Percentiles rank a stretch among this genome's conserved stretches.
Evolutionary conservation across 2,329 filamentous ascomycete genomes (phyloP).

Genomic region (Arthrobotrys pseudoclavata): DNA sequence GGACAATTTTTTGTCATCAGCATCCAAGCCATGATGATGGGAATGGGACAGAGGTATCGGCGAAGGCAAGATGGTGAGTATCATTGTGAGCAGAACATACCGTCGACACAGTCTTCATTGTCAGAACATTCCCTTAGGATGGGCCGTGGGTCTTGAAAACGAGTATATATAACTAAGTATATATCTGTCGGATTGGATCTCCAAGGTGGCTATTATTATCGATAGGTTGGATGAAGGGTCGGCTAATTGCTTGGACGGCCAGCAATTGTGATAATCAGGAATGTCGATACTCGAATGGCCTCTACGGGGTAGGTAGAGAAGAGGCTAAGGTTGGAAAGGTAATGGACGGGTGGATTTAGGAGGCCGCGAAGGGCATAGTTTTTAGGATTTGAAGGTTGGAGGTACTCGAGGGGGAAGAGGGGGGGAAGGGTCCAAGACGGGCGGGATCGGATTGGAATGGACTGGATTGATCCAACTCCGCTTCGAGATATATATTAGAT

Average conservation of each 20-base stretch:
- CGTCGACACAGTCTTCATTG: conserved; percentile 64
- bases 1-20: conserved; percentile 52
- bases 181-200: conserved; percentile 29
- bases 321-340: conserved; percentile 32
- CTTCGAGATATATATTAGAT: conserved; percentile 34
- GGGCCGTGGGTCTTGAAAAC: conserved; percentile 40
- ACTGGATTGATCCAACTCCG: conserved; percentile 12
- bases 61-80: conserved; percentile 51
- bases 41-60: background rate
- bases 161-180: conserved; percentile 41
- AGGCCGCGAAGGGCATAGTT: conserved; percentile 55
- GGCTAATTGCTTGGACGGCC: conserved; percentile 49
- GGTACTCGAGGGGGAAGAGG: conserved; percentile 29
- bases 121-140: conserved; percentile 61
- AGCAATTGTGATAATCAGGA: conserved; percentile 50
- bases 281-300: conserved; percentile 54
- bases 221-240: conserved; percentile 41
- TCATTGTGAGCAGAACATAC: conserved; percentile 59
- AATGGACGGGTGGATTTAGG: conserved; percentile 50
- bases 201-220: conserved; percentile 48
- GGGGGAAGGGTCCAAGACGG: background rate
- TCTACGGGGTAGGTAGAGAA: conserved; percentile 52
- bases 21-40: conserved; percentile 40
- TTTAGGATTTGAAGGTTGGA: conserved; percentile 43
- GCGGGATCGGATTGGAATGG: background rate